Percentiles rank a stretch among this genome's conserved stretches.
Conservation (phyloP, 1,139 yeast species). For the Suhomyces ambrosiae region DNA sequence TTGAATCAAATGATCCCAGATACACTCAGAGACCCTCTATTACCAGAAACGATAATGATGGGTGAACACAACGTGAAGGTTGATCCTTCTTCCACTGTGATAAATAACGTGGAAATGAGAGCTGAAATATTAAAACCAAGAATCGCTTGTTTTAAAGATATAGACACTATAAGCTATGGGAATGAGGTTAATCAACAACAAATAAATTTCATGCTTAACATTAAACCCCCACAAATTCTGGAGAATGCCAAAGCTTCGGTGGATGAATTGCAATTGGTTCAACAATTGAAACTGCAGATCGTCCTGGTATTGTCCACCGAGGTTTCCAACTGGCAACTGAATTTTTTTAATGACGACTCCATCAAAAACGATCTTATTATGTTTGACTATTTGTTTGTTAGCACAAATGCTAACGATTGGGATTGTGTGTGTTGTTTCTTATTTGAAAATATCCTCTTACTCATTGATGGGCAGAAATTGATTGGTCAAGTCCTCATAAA, state of each 20-base stretch:
- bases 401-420: conserved; percentile 41
- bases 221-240: conserved; percentile 31
- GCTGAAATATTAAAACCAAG: conserved; percentile 24
- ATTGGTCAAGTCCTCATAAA: conserved; percentile 36
- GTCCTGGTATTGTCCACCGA: conserved; percentile 7
- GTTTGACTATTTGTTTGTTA: conserved; percentile 47
- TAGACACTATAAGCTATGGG: conserved; percentile 10
- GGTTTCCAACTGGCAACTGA: conserved; percentile 13
- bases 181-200: conserved; percentile 11
- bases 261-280: not conserved
- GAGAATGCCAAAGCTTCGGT: not conserved
- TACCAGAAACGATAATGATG: conserved; percentile 7
- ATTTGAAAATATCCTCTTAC: conserved; percentile 41
- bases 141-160: conserved; percentile 20
- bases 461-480: conserved; percentile 37
- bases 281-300: conserved; percentile 5
- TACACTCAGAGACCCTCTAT: conserved; percentile 20
- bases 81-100: conserved; percentile 1
- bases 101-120: conserved; percentile 2
- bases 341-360: conserved; percentile 16
- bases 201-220: conserved; percentile 26
- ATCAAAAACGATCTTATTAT: conserved; percentile 33
- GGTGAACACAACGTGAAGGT: conserved; percentile 4
- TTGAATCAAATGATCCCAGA: conserved; percentile 30
- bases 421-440: conserved; percentile 39